A percentile compares a stretch with the other conserved stretches of the same genome.
Evolutionary conservation across 176 grass and related monocot genomes (phyloP).

Genomic region (Eremochloa ophiuroides): DNA sequence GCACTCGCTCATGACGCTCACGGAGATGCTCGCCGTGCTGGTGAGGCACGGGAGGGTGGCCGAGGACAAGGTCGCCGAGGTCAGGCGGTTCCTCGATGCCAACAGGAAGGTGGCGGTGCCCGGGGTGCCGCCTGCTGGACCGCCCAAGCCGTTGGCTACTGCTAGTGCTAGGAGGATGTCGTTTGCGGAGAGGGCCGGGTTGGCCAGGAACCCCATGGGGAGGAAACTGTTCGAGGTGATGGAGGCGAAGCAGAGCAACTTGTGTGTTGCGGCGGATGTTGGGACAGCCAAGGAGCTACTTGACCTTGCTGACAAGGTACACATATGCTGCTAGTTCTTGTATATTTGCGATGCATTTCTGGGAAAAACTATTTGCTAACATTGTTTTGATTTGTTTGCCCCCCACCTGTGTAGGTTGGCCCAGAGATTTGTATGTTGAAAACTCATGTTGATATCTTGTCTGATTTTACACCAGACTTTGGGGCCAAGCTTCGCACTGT

Average conservation of each 20-base stretch:
- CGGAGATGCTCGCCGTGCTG: conserved; percentile 74
- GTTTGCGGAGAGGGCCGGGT: conserved; percentile 53
- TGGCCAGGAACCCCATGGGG: conserved; percentile 72
- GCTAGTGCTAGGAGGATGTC: conserved; percentile 15
- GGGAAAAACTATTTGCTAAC: not conserved
- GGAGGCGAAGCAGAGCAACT: conserved; percentile 82
- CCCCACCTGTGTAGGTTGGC: conserved; percentile 50
- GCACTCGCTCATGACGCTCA: conserved; percentile 66
- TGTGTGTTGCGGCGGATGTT: conserved; percentile 86
- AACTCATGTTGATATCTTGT: conserved; percentile 86
- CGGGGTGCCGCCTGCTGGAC: not conserved
- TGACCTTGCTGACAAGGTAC: conserved; percentile 80
- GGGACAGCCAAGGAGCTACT: conserved; percentile 75
- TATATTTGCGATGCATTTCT: not conserved
- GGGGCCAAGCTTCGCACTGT: conserved; percentile 61
- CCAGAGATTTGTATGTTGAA: conserved; percentile 90
- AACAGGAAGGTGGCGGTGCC: conserved; percentile 78
- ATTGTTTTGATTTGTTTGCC: not conserved
- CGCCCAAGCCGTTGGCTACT: not conserved
- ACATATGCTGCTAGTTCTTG: not conserved
- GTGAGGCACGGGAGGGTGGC: conserved; percentile 45
- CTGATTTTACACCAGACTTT: conserved; percentile 85
- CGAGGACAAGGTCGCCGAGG: conserved; percentile 72
- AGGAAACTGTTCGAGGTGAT: conserved; percentile 92
- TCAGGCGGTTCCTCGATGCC: conserved; percentile 67